Evolutionary conservation across 73 alveolate genomes (phyloP), one percentile per base, ranked within the genome.

Genomic region (Symbiodinium natans): DNA sequence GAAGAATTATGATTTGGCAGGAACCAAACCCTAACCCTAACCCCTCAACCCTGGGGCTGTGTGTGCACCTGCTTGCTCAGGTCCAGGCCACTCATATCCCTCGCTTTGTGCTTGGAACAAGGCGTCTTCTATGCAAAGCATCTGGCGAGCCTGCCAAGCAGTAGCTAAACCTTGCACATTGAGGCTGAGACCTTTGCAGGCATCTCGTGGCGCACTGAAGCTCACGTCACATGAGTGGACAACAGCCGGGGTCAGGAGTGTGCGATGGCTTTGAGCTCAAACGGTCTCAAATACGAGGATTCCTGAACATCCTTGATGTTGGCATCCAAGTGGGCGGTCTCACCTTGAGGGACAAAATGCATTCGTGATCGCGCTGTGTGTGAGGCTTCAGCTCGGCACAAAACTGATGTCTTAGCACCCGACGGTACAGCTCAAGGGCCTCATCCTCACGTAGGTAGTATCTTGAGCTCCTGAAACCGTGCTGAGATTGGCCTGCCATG

Each of bases 401-500:
- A n/a, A n/a, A n/a, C n/a, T 63, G 80, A 23, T 63, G 36, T 6
- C 59, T 63, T 19, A 63, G 80, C 36, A 19, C 15, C 11, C 2
- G 80, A 36, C 97, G 73, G 56, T 90, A 90, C 31, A 90, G 97
- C 56, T 90, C 97, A 21, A 90, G 88, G n/a, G 86, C 46, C 80
- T 90, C 89, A 31, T 90, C 97, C 54, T 90, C 97, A 2, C 97
- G 97, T 43, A 90, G 36, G 77, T 90, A 90, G 97, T 90, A 90
- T 15, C 97, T 40, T 34, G 97, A 90, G 33, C 43, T 63, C 80
- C 80, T 63, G 36, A 29, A 0, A n/a, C n/a, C n/a, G n/a, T n/a
- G n/a, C n/a, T n/a, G n/a, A n/a, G n/a, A n/a, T n/a, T n/a, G n/a
- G n/a, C n/a, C n/a, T n/a, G n/a, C n/a, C n/a, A n/a, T n/a, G n/a